These are phyloP conservation scores for Bauhinia variegata DNA, from an alignment of 306 rosid species.

Conservation along the genomic window DNA sequence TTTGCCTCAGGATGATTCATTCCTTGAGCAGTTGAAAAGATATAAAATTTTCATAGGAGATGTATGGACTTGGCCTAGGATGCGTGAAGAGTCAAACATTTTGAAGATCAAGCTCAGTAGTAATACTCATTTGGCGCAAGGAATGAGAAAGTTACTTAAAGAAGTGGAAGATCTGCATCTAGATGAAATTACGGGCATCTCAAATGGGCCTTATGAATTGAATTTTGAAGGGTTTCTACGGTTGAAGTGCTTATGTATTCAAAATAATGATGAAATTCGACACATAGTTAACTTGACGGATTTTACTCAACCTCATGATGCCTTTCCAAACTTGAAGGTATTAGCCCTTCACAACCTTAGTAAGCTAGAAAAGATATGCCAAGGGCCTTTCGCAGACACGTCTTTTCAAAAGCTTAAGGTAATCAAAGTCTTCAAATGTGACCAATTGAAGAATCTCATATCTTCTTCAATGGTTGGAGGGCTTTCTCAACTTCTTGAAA, in stretches of 20 bases:
- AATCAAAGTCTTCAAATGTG: not conserved
- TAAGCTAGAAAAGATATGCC: slow-evolving; percentile 5
- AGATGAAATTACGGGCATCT: slow-evolving; percentile 26
- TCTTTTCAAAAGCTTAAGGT: not conserved
- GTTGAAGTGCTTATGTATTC: slow-evolving; percentile 29
- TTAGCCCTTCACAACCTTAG: not conserved
- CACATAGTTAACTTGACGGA: not conserved
- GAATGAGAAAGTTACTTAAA: slow-evolving; percentile 30
- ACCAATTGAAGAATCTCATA: not conserved
- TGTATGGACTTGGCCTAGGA: not conserved
- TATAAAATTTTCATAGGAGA: slow-evolving; percentile 7
- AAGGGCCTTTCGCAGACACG: not conserved
- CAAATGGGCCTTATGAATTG: slow-evolving; percentile 5
- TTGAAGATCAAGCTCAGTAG: slow-evolving; percentile 32
- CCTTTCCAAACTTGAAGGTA: slow-evolving; percentile 6
- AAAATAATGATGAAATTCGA: no score
- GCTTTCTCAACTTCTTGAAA: not conserved
- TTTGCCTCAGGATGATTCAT: no score
- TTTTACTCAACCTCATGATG: not conserved
- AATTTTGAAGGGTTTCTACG: slow-evolving; percentile 25
- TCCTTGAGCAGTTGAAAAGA: not conserved
- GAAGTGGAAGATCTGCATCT: slow-evolving; percentile 35
- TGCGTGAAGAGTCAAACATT: not conserved
- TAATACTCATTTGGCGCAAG: slow-evolving; percentile 19
- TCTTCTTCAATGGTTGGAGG: not conserved